A percentile compares a stretch with the other conserved stretches of the same genome.
Conservation (phyloP, 1,284 basidiomycete species). For the Apiotrichum akiyoshidainum region DNA sequence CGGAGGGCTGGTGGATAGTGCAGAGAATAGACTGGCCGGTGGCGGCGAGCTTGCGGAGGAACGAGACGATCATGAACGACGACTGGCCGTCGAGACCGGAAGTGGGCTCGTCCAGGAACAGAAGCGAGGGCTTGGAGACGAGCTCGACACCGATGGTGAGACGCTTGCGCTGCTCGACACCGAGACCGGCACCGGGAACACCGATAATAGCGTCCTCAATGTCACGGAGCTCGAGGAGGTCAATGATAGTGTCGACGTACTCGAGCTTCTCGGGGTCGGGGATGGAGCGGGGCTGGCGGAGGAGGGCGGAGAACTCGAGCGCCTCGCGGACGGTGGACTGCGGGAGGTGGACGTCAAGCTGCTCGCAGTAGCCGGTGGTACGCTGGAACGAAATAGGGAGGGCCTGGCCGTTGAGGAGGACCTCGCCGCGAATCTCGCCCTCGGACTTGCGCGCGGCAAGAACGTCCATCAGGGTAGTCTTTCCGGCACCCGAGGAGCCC, state of each 20-base stretch:
- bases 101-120: conserved; percentile 55
- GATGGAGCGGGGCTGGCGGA: conserved; percentile 69
- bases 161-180: conserved; percentile 53
- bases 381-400: conserved; percentile 56
- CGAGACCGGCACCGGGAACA: conserved; percentile 52
- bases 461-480: conserved; percentile 53
- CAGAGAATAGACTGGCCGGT: conserved; percentile 52
- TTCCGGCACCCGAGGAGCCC: conserved; percentile 50
- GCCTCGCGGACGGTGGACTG: conserved; percentile 67
- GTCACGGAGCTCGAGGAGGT: conserved; percentile 55
- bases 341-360: conserved; percentile 44
- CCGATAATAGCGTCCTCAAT: conserved; percentile 56
- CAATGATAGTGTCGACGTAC: conserved; percentile 57
- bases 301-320: conserved; percentile 71
- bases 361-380: conserved; percentile 53
- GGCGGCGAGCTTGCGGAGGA: conserved; percentile 58
- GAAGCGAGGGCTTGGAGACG: conserved; percentile 44
- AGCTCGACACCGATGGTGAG: conserved; percentile 56
- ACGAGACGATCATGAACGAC: conserved; percentile 59
- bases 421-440: conserved; percentile 48
- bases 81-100: conserved; percentile 61
- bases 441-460: conserved; percentile 51
- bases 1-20: conserved; percentile 59
- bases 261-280: conserved; percentile 57
- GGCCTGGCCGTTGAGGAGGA: conserved; percentile 53